A percentile compares a stretch with the other conserved stretches of the same genome.
Conservation (phyloP, 139 green algal species). For the Volvox reticuliferus region DNA sequence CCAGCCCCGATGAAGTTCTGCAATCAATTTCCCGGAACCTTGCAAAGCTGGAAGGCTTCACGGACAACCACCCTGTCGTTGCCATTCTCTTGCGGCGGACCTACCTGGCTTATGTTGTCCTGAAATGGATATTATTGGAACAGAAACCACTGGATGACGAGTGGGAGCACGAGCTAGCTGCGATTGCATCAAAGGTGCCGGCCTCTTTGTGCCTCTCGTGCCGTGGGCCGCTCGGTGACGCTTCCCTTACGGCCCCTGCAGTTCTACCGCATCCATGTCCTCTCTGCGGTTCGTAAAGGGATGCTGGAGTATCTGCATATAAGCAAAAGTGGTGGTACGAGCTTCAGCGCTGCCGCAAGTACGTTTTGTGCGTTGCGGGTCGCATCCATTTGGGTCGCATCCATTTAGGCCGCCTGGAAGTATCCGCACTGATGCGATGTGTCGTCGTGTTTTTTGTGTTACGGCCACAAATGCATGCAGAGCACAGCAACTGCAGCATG, state of each 20-base stretch:
- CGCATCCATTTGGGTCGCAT: too few species aligned
- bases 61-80: neutral
- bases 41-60: neutral
- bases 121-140: neutral
- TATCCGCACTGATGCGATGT: too few species aligned
- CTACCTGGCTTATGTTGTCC: neutral
- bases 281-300: neutral
- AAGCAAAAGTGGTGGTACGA: constrained; percentile 27
- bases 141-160: neutral
- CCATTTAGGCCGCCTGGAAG: too few species aligned
- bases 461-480: neutral
- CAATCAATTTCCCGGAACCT: neutral
- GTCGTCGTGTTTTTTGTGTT: too few species aligned
- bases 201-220: too few species aligned
- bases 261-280: constrained; percentile 3
- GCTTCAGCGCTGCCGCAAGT: constrained; percentile 15
- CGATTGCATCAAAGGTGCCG: neutral
- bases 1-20: neutral
- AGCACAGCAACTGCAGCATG: constrained; percentile 3
- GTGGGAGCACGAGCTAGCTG: neutral
- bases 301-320: constrained; percentile 34
- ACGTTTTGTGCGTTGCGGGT: neutral
- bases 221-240: too few species aligned
- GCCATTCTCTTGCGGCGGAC: neutral
- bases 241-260: neutral